Conservation (phyloP, 1,284 basidiomycete genomes). For the Sphaerobolus stellatus region DNA sequence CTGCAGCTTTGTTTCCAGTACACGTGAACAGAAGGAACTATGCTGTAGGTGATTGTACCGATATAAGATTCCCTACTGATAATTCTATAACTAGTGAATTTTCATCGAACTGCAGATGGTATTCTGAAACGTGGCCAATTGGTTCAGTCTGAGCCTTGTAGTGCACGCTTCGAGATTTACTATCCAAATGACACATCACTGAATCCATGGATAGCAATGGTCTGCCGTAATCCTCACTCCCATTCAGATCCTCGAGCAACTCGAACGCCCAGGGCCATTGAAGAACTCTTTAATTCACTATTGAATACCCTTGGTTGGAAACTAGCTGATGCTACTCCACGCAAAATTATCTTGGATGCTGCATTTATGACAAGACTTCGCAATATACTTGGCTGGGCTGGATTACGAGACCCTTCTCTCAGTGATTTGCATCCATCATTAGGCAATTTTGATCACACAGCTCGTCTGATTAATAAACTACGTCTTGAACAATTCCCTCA, state of each 20-base stretch:
- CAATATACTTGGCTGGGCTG: slow-evolving; percentile 17
- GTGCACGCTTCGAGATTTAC: slow-evolving; percentile 20
- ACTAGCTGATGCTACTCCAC: slow-evolving; percentile 27
- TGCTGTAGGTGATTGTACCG: slow-evolving; percentile 22
- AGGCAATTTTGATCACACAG: slow-evolving; percentile 24
- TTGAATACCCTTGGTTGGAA: slow-evolving; percentile 20
- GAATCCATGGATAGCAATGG: slow-evolving; percentile 18
- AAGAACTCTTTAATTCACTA: background rate
- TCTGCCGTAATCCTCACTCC: slow-evolving; percentile 18
- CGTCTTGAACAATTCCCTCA: slow-evolving; percentile 16
- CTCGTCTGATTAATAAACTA: slow-evolving; percentile 18
- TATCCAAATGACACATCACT: slow-evolving; percentile 16
- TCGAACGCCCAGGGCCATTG: slow-evolving; percentile 11
- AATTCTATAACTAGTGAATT: too few relatives aligned
- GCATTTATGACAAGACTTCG: slow-evolving; percentile 22
- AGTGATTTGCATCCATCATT: slow-evolving; percentile 27
- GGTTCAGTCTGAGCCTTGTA: slow-evolving; percentile 10
- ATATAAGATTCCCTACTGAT: background rate
- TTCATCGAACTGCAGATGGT: slow-evolving; percentile 20
- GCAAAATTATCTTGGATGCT: slow-evolving; percentile 19
- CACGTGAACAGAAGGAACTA: slow-evolving; percentile 16
- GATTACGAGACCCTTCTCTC: background rate
- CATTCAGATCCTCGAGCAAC: slow-evolving; percentile 14
- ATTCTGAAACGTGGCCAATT: slow-evolving; percentile 13
- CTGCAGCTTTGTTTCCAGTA: slow-evolving; percentile 18